A percentile compares a stretch with the other conserved stretches of the same genome.
Evolutionary conservation across 2,329 filamentous ascomycete genomes (phyloP).

Genomic region (Fusarium lyarnte): DNA sequence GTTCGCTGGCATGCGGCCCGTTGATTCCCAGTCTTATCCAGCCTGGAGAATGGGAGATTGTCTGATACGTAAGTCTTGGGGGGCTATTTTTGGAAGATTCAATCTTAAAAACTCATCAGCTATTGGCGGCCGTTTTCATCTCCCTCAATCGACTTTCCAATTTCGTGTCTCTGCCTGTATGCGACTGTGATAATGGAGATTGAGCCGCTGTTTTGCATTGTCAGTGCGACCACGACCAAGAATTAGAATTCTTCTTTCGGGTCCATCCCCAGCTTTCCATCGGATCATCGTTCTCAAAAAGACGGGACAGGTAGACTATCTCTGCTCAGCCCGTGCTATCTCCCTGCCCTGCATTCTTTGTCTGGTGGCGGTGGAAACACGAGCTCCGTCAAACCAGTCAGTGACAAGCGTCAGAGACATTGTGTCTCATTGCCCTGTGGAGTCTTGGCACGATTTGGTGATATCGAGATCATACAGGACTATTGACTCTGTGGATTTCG

Average conservation of each 20-base stretch:
- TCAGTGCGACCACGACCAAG: constrained; percentile 16
- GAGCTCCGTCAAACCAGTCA: constrained; percentile 24
- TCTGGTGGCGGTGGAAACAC: constrained; percentile 11
- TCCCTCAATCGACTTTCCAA: not conserved
- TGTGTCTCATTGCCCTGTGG: constrained; percentile 28
- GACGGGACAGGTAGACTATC: not conserved
- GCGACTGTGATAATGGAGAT: not conserved
- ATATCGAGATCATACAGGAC: constrained; percentile 9
- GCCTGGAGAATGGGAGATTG: constrained; percentile 25
- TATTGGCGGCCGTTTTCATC: constrained; percentile 13
- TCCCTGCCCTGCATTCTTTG: constrained; percentile 28
- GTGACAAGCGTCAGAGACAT: constrained; percentile 5
- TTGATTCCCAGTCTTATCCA: constrained; percentile 13
- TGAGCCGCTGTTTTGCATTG: constrained; percentile 3
- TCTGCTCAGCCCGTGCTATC: not conserved
- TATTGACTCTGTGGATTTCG: constrained; percentile 24
- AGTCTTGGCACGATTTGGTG: not conserved
- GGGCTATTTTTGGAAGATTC: constrained; percentile 33
- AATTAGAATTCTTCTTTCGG: not conserved
- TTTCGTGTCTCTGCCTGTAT: not conserved
- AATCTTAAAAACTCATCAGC: constrained; percentile 31
- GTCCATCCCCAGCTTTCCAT: not conserved
- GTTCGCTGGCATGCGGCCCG: constrained; percentile 28
- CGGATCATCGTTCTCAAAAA: not conserved
- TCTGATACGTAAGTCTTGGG: constrained; percentile 11